Conservation (phyloP, 1,139 yeast species). For the Magnusiomyces starmeri region DNA sequence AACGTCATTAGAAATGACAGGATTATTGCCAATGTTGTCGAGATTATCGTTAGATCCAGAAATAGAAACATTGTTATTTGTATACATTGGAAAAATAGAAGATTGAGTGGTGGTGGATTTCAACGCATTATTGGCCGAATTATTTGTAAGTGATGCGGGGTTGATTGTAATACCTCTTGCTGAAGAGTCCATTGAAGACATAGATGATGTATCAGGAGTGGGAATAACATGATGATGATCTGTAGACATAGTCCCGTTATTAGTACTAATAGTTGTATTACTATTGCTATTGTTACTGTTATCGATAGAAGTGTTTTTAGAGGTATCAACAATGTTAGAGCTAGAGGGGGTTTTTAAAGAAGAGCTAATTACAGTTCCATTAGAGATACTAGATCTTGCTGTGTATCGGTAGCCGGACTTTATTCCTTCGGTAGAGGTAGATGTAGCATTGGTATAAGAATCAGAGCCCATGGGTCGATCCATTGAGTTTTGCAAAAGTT, state of each 20-base stretch:
- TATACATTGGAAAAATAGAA: neutral
- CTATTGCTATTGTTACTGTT: neutral
- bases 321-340: neutral
- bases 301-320: neutral
- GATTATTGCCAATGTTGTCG: neutral
- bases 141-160: neutral
- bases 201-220: neutral
- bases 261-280: neutral
- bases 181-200: neutral
- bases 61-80: neutral
- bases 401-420: too few species aligned
- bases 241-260: neutral
- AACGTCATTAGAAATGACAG: neutral
- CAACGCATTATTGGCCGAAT: neutral
- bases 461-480: neutral
- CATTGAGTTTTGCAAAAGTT: neutral
- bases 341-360: too few species aligned
- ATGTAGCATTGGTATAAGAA: neutral
- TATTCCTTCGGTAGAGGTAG: too few species aligned
- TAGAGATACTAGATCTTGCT: too few species aligned
- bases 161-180: neutral
- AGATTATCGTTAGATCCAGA: neutral
- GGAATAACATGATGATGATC: neutral
- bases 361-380: too few species aligned
- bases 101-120: neutral